Base-by-base conservation (phyloP, 2,329 filamentous ascomycete species). In the Exophiala oligosperma region DNA sequence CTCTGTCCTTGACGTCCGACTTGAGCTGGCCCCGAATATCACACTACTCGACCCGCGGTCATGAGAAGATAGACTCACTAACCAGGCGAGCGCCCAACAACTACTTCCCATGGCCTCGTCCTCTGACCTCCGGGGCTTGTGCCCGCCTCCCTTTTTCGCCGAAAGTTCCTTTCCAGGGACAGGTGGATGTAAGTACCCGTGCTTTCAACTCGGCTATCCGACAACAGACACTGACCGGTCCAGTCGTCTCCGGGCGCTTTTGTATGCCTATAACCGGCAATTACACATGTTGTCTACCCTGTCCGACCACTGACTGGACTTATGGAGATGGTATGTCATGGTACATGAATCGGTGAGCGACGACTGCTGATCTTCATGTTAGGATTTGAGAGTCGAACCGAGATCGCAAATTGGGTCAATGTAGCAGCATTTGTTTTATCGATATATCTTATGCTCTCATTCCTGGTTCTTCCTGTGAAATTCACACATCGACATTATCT, bases 401-500 rank as follows among this genome's bases (percentile, higher is more conserved):
- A 78, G 49, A 83, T 84, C 12, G 86, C 91, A n/a, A 90, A 91
- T 73, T 96, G 90, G 86, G 79, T 97, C 56, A 91, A 90, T 63
- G 85, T 96, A 14, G 84, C 81, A 8, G 86, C 91, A 54, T 81
- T 92, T 43, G 75, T 88, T 49, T 85, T 89, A 66, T 88, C 89
- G 61, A 69, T 86, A 14, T 93, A 94, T 69, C 78, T 97, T 56
- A 77, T 97, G 14, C 52, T 90, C 4, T 95, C 91, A 4, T 97
- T 92, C 81, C 77, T 85, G 2, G 80, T 88, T 12, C 79, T 99
- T 23, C 92, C 94, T 0, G 85, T 91, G 24, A 91, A 96, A 67
- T 93, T 91, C 77, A 97, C 94, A 5, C 86, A 91, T 69, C 86
- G 92, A 53, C 94, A 99, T 73, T 97, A 97, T 70, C 79, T 99